These are phyloP conservation scores for Postia placenta DNA, from an alignment of 768 basidiomycete species.

Conservation along the genomic window DNA sequence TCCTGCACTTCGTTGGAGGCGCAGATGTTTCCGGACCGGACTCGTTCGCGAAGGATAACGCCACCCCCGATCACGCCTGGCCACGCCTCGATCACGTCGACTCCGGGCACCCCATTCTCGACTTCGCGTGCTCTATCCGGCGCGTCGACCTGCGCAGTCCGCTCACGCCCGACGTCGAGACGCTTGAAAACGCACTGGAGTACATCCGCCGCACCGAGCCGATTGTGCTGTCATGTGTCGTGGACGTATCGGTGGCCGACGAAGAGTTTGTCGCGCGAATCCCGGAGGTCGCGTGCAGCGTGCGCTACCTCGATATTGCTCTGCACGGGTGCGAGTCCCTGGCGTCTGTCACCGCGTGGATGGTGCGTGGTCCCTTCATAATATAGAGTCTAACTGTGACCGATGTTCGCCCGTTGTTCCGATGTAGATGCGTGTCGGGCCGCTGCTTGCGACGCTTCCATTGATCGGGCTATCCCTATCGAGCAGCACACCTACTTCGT, in stretches of 20 bases:
- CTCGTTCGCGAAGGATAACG: not conserved
- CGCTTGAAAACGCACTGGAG: constrained; percentile 7
- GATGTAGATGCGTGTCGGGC: not conserved
- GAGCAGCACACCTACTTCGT: not conserved
- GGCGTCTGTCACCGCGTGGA: constrained; percentile 7
- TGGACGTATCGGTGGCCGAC: constrained; percentile 4
- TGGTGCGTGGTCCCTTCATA: constrained; percentile 2
- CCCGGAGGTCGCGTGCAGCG: not conserved
- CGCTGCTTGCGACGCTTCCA: not conserved
- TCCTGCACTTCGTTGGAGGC: constrained; percentile 10
- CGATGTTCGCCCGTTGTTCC: not conserved
- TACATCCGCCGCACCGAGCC: constrained; percentile 10
- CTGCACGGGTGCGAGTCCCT: constrained; percentile 11
- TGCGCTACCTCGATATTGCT: constrained; percentile 11
- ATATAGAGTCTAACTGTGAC: not conserved
- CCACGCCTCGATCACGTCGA: constrained; percentile 10
- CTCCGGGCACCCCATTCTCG: constrained; percentile 10
- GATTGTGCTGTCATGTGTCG: constrained; percentile 9
- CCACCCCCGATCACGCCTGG: not conserved
- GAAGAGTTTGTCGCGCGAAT: constrained; percentile 10
- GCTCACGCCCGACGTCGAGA: constrained; percentile 3
- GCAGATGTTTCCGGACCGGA: constrained; percentile 11
- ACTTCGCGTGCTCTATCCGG: constrained; percentile 7
- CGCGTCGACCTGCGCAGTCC: constrained; percentile 11
- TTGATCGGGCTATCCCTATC: not conserved